Evolutionary conservation across 2,329 filamentous ascomycete species (phyloP), one percentile per base, ranked within the genome.

Genomic region (Aspergillus sp.): DNA sequence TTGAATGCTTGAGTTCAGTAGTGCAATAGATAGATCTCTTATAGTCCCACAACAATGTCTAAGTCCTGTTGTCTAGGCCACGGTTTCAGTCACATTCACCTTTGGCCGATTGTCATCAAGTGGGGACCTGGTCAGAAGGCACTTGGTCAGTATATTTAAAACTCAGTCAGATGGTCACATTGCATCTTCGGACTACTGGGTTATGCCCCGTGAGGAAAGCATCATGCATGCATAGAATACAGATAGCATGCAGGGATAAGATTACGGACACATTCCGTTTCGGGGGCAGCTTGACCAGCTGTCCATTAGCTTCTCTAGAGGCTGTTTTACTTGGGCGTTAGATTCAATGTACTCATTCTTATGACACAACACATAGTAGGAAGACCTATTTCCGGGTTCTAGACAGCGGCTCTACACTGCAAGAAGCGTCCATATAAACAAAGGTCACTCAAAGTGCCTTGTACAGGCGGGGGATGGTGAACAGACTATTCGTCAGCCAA

Each of bases 131-230:
- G 62, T 62, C 49, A 57, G 32, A 51, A 48, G 25, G 42, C 30
- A 51, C 58, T 11, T 13, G 44, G 32, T 5, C 32, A 53, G 51
- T 50, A 27, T 58, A 32, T 54, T 60, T 42, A 55, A 63, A 68
- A 64, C 63, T 61, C 58, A 57, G 54, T 61, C 58, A 58, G 54
- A 67, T 60, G 67, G 67, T 69, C 55, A 66, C 67, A 69, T 67
- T 63, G 67, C 64, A 58, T 64, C 60, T 58, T 59, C 60, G 66
- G 59, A 61, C 54, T 56, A 63, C 59, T 63, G 52, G 48, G 56
- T 64, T 62, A 62, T 64, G 54, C 62, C 57, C 64, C 64, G 55
- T 64, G 60, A 64, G 62, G 47, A 58, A 47, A 57, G 54, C 53
- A 59, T 52, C 59, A 57, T 62, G 53, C 59, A 57, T 30, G 48